Evolutionary conservation across 83 land plant genomes (phyloP).

Genomic region (Diphasiastrum complanatum): DNA sequence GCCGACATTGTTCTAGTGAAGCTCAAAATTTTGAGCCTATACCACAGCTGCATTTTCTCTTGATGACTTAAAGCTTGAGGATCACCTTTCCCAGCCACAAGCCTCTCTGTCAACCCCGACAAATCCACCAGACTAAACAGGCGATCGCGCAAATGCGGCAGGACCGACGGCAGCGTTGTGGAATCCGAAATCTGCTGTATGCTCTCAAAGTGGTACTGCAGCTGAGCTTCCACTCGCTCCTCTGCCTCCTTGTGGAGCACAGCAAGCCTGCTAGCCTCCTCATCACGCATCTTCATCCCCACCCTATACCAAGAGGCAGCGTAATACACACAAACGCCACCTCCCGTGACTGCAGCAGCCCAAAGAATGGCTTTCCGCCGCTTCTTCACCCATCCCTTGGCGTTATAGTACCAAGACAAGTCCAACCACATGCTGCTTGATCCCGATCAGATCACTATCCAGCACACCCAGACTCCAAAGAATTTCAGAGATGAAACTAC

Average conservation of each 20-base stretch:
- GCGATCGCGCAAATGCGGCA: neutral
- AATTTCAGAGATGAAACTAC: no score
- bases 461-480: no score
- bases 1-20: neutral
- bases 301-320: neutral
- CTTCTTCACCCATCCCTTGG: conserved; percentile 6
- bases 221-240: neutral
- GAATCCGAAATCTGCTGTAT: conserved; percentile 1
- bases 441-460: no score
- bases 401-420: no score
- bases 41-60: conserved; percentile 5
- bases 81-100: neutral
- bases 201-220: no score
- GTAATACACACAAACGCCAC: conserved; percentile 1
- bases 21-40: conserved; percentile 6
- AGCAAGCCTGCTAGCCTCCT: neutral
- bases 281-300: no score
- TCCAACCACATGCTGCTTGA: no score
- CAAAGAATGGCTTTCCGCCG: conserved; percentile 3
- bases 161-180: conserved; percentile 4
- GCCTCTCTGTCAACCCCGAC: neutral
- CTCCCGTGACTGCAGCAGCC: neutral
- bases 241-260: neutral
- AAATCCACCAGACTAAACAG: conserved; percentile 8
- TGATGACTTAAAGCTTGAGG: neutral